Evolutionary conservation across 75 land plant species (phyloP), one percentile per base, ranked within the genome.

Genomic region (Larix kaempferi): DNA sequence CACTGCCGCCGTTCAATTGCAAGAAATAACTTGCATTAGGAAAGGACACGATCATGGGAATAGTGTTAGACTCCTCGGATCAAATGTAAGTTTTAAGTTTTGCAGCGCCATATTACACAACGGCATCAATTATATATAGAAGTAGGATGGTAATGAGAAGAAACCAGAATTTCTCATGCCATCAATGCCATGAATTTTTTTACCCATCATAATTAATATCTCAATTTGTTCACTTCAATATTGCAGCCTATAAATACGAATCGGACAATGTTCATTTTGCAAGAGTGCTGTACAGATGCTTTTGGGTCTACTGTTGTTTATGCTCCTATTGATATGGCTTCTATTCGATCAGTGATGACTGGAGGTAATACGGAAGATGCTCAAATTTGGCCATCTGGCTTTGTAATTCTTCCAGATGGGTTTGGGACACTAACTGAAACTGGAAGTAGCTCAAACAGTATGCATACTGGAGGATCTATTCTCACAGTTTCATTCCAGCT

Each of bases 41-140:
- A 93, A 93, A 41, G 93, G 93, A 73, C 95, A 89, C 49, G 86
- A 93, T 72, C 89, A 78, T 11, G 91, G 91, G 77, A 93, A 91
- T 82, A 84, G 85, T 59, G 95, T 93, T 74, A 89, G 89, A 25
- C 89, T 93, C 49, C 82, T 93, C 33, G 82, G 91, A 12, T 82
- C 90, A n/a, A 87, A 83, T 64, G 95, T 93, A 82, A 75, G 83
- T n/a, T n/a, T n/a, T n/a, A n/a, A n/a, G n/a, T 76, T 3, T 35
- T 60, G 15, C 60, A 73, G 59, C 76, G 67, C 29, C 82, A 81
- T 81, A 81, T 29, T 81, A 6, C 33, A 29, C 33, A 29, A 29
- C 1, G 1, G 33, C 33, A 29, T 29, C 1, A 29, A 1, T 29
- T 29, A 29, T 29, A 1, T n/a, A n/a, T n/a, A n/a, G n/a, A n/a